These are phyloP conservation scores for Psilocybe tampanensis DNA, from an alignment of 768 basidiomycete species.

Conservation along the genomic window DNA sequence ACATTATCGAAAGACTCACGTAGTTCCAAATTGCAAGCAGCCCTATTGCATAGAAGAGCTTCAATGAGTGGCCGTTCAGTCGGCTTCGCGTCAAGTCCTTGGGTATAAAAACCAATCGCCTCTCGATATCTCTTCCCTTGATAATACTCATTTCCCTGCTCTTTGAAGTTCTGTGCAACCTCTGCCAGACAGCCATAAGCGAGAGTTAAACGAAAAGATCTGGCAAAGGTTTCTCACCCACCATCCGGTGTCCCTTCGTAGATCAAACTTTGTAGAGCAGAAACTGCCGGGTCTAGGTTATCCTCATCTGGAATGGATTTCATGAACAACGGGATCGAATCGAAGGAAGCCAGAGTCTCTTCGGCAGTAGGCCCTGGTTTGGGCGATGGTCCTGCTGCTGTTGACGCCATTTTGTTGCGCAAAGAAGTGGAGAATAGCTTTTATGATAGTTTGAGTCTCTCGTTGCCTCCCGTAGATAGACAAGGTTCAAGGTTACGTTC, in stretches of 20 bases:
- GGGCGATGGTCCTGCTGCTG: conserved; percentile 33
- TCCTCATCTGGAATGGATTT: conserved; percentile 76
- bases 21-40: conserved; percentile 91
- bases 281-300: conserved; percentile 63
- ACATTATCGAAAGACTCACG: conserved; percentile 45
- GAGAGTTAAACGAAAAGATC: not conserved
- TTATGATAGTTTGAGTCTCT: not conserved
- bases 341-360: conserved; percentile 46
- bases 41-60: conserved; percentile 83
- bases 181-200: conserved; percentile 47
- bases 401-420: conserved; percentile 20
- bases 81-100: conserved; percentile 86
- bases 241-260: conserved; percentile 95
- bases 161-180: conserved; percentile 89
- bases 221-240: conserved; percentile 45
- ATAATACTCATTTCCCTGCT: conserved; percentile 95
- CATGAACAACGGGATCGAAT: conserved; percentile 92
- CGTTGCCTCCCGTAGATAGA: not conserved
- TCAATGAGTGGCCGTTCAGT: conserved; percentile 58
- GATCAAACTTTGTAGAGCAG: conserved; percentile 83
- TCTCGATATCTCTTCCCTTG: conserved; percentile 85
- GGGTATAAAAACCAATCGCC: conserved; percentile 87
- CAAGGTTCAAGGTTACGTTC: not conserved
- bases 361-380: conserved; percentile 34
- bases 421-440: not conserved